Base-by-base conservation (phyloP, 2,329 filamentous ascomycete species). In the Calonectria pseudoturangicola region DNA sequence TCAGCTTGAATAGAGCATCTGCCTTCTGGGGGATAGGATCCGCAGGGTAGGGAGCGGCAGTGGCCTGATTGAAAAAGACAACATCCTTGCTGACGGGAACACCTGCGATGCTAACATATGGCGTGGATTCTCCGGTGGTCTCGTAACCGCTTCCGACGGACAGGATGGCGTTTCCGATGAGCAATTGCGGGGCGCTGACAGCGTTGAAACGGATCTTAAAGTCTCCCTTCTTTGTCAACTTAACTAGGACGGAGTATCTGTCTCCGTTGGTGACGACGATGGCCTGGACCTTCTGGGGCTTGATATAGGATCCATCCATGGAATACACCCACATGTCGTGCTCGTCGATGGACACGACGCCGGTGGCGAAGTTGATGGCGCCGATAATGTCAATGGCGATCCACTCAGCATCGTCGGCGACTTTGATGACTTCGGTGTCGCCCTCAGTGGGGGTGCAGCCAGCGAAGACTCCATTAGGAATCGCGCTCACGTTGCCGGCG, bases 151-250 rank as follows among this genome's bases (percentile, higher is more conserved):
- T 77, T 4, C 74, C 70, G 18, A 86, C 81, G 2, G 84, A 83
- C 47, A 93, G 81, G 10, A 86, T 83, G 1, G 88, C 90, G 21
- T 86, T 85, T 1, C 88, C 90, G 16, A 86, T 85, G 36, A 93
- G 84, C 67, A 92, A 85, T 78, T 93, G 92, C 13, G 88, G 86
- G 2, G 85, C 80, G 36, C 83, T 84, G 16, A 83, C 82, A 18
- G 88, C 87, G 30, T 88, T 87, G 48, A 89, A 83, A 3, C 91
- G 89, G 39, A 92, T 87, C 8, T 87, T 87, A 79, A 90, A 92
- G 70, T 88, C 82, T 0, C 88, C 88, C 0, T 85, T 78, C 48
- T 86, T 84, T 50, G 86, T 81, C 5, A 90, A 82, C 71, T 86
- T 81, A 73, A 90, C 76, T 60, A 91, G 77, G 1, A 91, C 83